Evolutionary conservation across 768 basidiomycete species (phyloP), one percentile per base, ranked within the genome.

Genomic region (Mycena floridula): DNA sequence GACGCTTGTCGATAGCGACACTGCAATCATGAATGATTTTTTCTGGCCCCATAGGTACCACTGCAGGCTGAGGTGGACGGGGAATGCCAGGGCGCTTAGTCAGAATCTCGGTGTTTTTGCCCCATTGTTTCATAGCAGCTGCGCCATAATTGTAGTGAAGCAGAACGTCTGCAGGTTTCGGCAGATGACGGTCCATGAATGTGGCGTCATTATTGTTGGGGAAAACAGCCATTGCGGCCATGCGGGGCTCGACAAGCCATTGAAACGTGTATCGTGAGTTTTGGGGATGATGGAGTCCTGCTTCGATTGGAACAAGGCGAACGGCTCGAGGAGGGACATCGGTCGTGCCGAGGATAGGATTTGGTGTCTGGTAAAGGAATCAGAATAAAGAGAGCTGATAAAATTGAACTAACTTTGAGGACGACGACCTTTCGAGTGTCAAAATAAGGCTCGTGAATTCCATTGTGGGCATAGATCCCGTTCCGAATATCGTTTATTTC

Each of bases 71-170:
- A 13, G 11, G 30, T 42, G 59, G 59, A 32, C 56, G 54, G 46
- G 54, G 48, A 44, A 49, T 45, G 23, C 48, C 49, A 5, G 46
- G 43, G 28, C 37, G 47, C 12, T 49, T 18, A 30, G 28, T 30
- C 32, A 51, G 45, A 38, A 56, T 26, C 18, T 40, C 47, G 20
- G 15, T 32, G 25, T 32, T 36, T 37, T 35, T 49, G 27, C 59
- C 60, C 59, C 60, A 60, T 27, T 43, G 47, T 46, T 52, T 53
- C 24, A 60, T 49, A 25, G 58, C 58, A 37, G 60, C 55, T 37
- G 58, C 54, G 25, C 60, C 60, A 43, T 60, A 61, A 39, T 57
- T 59, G 49, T 61, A 61, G 44, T 62, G 59, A 4, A 60, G 42
- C 46, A 59, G 49, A 9, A 59, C 39, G 35, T 51, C 51, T 16